Evolutionary conservation across 2,329 filamentous ascomycete genomes (phyloP).

Genomic region (Diaporthe sp.): DNA sequence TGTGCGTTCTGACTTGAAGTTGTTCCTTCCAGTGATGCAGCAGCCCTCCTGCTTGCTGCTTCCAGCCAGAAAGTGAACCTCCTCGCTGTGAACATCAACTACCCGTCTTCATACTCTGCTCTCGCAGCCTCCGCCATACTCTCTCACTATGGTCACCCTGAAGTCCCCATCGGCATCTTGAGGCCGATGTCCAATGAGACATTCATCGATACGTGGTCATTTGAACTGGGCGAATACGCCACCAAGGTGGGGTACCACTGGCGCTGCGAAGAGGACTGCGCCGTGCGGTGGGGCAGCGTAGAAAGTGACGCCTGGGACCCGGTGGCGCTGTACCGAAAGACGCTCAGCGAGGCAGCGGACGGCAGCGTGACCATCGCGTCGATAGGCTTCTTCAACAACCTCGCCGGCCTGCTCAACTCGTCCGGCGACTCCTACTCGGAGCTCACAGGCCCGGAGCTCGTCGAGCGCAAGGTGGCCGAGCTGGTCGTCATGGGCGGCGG

Average conservation of each 20-base stretch:
- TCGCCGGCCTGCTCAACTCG: slow-evolving; percentile 62
- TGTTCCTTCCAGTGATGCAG: slow-evolving; percentile 53
- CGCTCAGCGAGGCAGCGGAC: slow-evolving; percentile 53
- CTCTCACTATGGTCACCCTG: slow-evolving; percentile 55
- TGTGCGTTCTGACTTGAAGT: not conserved
- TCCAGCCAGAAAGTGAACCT: slow-evolving; percentile 55
- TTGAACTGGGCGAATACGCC: slow-evolving; percentile 58
- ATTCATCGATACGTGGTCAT: slow-evolving; percentile 59
- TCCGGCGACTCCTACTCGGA: slow-evolving; percentile 55
- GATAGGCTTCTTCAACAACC: slow-evolving; percentile 61
- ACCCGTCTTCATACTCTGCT: slow-evolving; percentile 57
- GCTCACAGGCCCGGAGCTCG: slow-evolving; percentile 52
- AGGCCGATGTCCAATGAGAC: slow-evolving; percentile 58
- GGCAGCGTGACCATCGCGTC: slow-evolving; percentile 57
- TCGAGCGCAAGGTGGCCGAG: slow-evolving; percentile 61
- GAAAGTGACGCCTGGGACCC: slow-evolving; percentile 56
- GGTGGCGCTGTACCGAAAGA: slow-evolving; percentile 60
- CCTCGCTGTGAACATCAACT: slow-evolving; percentile 58
- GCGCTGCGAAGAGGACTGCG: slow-evolving; percentile 44
- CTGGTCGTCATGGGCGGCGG: slow-evolving; percentile 67
- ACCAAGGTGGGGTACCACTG: slow-evolving; percentile 62
- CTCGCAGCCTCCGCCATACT: slow-evolving; percentile 57
- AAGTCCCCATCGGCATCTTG: slow-evolving; percentile 55
- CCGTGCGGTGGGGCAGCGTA: slow-evolving; percentile 4
- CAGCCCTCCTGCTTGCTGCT: slow-evolving; percentile 57